These are phyloP conservation scores for Margaritispora aquatica DNA, from an alignment of 495 filamentous ascomycete genomes.

Conservation along the genomic window DNA sequence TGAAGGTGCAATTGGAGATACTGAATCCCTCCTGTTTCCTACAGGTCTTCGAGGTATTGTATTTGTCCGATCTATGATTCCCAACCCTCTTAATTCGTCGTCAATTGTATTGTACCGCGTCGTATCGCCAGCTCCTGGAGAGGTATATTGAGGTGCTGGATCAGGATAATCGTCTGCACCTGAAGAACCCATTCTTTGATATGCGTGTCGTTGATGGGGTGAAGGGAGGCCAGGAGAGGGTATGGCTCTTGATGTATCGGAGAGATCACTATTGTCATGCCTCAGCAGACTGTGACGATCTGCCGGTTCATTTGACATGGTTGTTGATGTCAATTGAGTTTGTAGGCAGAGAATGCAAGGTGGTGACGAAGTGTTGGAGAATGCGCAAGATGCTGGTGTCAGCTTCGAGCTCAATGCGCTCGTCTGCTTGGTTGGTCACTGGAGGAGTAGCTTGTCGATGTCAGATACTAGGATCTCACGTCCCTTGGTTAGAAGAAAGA, in stretches of 20 bases:
- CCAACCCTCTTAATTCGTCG: not conserved
- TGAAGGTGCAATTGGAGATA: not conserved
- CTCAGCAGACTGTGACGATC: slow-evolving; percentile 1
- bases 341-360: not conserved
- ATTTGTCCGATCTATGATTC: not conserved
- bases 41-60: slow-evolving; percentile 1
- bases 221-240: not conserved
- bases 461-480: not conserved
- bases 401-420: not conserved
- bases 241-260: not conserved
- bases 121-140: not conserved
- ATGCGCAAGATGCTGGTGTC: not conserved
- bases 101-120: not conserved
- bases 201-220: not conserved
- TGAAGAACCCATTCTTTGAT: slow-evolving; percentile 1
- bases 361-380: too few species aligned
- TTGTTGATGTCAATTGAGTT: not conserved
- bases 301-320: not conserved
- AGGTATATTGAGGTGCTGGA: not conserved
- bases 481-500: not conserved
- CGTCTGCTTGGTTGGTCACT: not conserved
- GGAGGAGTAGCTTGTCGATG: too few species aligned
- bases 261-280: slow-evolving; percentile 1
- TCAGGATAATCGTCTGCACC: not conserved
- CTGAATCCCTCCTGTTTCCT: not conserved